These are phyloP conservation scores for Lentinula sp. DNA, from an alignment of 768 basidiomycete species.

Conservation along the genomic window DNA sequence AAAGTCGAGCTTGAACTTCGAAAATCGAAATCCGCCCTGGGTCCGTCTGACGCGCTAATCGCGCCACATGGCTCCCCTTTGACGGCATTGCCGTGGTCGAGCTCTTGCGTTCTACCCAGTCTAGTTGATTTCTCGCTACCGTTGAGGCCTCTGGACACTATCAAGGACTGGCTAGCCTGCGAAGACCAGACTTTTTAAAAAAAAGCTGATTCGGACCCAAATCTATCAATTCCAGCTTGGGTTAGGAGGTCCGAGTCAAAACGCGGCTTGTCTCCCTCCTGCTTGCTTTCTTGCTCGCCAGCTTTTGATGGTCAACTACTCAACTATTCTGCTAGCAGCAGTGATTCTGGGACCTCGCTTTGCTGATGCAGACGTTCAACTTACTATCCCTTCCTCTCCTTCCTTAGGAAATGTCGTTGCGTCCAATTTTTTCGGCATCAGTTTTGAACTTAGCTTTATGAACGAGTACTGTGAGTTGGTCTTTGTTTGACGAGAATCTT, in stretches of 20 bases:
- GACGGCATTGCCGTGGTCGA: neutral
- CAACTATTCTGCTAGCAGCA: neutral
- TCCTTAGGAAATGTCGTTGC: constrained; percentile 32
- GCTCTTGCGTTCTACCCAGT: neutral
- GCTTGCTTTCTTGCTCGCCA: neutral
- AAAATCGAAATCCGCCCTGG: too few relatives aligned
- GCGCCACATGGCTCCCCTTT: neutral
- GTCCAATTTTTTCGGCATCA: constrained; percentile 59
- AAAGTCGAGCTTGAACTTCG: too few relatives aligned
- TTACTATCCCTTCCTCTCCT: constrained; percentile 27
- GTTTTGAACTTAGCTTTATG: constrained; percentile 58
- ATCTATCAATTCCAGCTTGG: neutral
- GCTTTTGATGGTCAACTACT: constrained; percentile 7
- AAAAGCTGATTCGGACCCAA: neutral
- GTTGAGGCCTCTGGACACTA: neutral
- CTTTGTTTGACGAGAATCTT: neutral
- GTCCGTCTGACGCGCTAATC: neutral
- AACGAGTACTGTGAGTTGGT: constrained; percentile 42
- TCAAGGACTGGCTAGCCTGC: neutral
- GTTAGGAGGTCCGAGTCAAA: neutral
- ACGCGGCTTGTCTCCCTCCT: constrained; percentile 5
- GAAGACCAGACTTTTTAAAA: neutral
- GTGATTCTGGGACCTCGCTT: neutral
- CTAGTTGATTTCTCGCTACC: neutral
- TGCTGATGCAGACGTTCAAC: constrained; percentile 10